Conservation (phyloP, 2,329 filamentous ascomycete genomes). For the Harringtonia lauricola region DNA sequence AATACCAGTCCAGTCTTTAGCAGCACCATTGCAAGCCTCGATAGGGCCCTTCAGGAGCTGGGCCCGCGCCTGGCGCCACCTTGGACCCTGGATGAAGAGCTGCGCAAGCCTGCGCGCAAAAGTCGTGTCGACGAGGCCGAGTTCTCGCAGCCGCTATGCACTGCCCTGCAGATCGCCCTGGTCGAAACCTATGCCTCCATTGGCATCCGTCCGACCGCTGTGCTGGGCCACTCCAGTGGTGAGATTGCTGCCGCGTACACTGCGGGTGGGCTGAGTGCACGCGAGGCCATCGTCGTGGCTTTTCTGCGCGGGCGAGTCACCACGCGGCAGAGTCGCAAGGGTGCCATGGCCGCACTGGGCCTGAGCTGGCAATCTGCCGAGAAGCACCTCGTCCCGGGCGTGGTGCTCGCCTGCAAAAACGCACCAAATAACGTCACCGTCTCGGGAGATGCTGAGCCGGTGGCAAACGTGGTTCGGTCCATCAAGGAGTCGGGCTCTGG, state of each 20-base stretch:
- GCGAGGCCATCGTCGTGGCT: constrained; percentile 12
- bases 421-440: background rate
- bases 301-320: constrained; percentile 10
- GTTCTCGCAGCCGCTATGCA: constrained; percentile 21
- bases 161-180: constrained; percentile 24
- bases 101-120: background rate
- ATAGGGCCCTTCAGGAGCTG: constrained; percentile 13
- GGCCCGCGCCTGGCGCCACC: constrained; percentile 7
- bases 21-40: too few species aligned
- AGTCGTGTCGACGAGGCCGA: constrained; percentile 9
- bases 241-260: constrained; percentile 17
- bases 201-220: constrained; percentile 10
- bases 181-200: constrained; percentile 17
- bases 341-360: constrained; percentile 12
- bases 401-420: background rate
- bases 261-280: constrained; percentile 8
- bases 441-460: constrained; percentile 17
- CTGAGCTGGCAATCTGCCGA: constrained; percentile 2
- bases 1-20: too few species aligned
- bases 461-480: constrained; percentile 13
- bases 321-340: background rate
- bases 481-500: constrained; percentile 13
- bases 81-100: background rate
- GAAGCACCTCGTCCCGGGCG: background rate
- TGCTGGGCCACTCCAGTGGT: constrained; percentile 15